A percentile compares a stretch with the other conserved stretches of the same genome.
Conservation (phyloP, 225 moss, liverwort and hornwort species). For the Sphagnum contortum region DNA sequence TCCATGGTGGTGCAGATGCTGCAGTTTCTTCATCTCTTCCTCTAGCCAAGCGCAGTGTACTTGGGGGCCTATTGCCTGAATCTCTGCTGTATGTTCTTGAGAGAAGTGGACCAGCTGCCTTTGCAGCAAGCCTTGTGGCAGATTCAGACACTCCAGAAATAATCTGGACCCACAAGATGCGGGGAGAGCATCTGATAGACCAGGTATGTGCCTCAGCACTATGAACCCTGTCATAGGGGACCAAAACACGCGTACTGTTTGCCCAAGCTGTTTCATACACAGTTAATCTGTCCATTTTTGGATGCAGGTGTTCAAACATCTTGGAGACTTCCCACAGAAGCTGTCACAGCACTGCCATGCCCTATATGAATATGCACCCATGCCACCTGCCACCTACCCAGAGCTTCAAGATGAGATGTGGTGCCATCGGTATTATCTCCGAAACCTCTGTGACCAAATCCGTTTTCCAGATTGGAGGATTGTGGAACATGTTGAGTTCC, state of each 20-base stretch:
- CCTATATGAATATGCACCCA: constrained; percentile 85
- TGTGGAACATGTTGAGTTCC: constrained; percentile 94
- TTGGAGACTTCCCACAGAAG: constrained; percentile 89
- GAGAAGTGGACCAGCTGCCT: constrained; percentile 73
- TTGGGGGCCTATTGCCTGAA: constrained; percentile 84
- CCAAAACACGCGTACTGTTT: too few species aligned
- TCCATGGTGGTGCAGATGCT: constrained; percentile 92
- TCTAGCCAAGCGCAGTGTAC: constrained; percentile 79
- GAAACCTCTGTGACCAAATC: constrained; percentile 85
- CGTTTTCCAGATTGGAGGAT: constrained; percentile 88
- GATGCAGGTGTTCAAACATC: constrained; percentile 73
- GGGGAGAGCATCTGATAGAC: constrained; percentile 83
- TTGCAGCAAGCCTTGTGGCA: constrained; percentile 74
- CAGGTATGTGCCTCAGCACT: constrained; percentile 37
- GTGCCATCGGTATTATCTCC: constrained; percentile 95
- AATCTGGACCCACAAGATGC: constrained; percentile 93
- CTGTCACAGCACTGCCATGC: constrained; percentile 88
- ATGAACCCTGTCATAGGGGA: too few species aligned
- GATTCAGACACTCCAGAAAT: constrained; percentile 94
- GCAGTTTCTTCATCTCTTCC: constrained; percentile 90
- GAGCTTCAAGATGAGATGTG: constrained; percentile 99
- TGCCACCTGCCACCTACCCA: constrained; percentile 91
- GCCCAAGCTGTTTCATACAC: too few species aligned
- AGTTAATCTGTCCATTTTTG: background rate
- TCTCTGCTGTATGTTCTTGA: constrained; percentile 82